Conservation (phyloP, 2,329 filamentous ascomycete species). For the Dendryphion nanum region DNA sequence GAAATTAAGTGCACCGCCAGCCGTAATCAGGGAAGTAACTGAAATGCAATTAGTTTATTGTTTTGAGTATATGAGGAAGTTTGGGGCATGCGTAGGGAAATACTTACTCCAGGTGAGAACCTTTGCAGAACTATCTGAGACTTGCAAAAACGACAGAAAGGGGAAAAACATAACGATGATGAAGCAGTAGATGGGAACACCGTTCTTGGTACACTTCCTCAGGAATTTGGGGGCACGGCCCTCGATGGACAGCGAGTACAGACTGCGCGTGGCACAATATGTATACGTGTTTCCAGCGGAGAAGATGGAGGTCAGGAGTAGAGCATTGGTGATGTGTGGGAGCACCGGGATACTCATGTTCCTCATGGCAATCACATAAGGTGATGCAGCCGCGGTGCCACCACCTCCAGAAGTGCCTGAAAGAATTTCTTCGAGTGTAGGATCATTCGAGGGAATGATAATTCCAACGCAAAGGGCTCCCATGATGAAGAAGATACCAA, state of each 20-base stretch:
- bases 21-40: slow-evolving; percentile 70
- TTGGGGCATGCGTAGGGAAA: no score
- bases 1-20: slow-evolving; percentile 56
- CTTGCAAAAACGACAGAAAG: slow-evolving; percentile 70
- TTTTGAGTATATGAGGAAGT: no score
- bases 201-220: slow-evolving; percentile 58
- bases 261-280: slow-evolving; percentile 53
- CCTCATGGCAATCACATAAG: slow-evolving; percentile 63
- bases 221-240: slow-evolving; percentile 56
- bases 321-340: slow-evolving; percentile 55
- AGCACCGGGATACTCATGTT: slow-evolving; percentile 45
- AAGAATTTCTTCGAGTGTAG: slow-evolving; percentile 62
- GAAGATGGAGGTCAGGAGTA: slow-evolving; percentile 49
- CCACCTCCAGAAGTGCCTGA: slow-evolving; percentile 27
- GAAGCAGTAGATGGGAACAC: slow-evolving; percentile 75
- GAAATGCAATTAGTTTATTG: no score
- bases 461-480: slow-evolving; percentile 47
- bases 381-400: slow-evolving; percentile 55
- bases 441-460: slow-evolving; percentile 62
- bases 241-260: slow-evolving; percentile 55
- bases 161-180: slow-evolving; percentile 64
- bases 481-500: slow-evolving; percentile 48
- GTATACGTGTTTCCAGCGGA: slow-evolving; percentile 50
- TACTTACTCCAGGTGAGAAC: slow-evolving; percentile 74
- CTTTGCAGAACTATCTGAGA: slow-evolving; percentile 63